Conservation (phyloP, 1,139 yeast genomes). For the Candida sp. region DNA sequence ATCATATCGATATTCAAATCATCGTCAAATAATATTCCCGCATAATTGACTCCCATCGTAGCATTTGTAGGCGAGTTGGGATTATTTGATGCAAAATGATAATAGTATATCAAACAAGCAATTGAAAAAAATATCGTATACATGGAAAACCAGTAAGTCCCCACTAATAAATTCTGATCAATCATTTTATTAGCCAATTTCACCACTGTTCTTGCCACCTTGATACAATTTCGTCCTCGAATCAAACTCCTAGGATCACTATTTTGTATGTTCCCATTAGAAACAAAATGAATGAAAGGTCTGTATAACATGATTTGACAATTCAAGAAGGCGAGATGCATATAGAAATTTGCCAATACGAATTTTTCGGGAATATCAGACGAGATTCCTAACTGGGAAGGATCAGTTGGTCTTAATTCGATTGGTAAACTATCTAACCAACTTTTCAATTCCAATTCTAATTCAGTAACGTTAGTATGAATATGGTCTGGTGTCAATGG, state of each 20-base stretch:
- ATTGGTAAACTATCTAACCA: slow-evolving; percentile 77
- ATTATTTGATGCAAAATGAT: slow-evolving; percentile 53
- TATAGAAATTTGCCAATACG: slow-evolving; percentile 68
- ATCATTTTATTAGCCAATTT: slow-evolving; percentile 83
- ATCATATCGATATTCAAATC: slow-evolving; percentile 66
- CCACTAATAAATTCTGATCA: slow-evolving; percentile 67
- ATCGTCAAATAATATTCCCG: slow-evolving; percentile 52
- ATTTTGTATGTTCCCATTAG: slow-evolving; percentile 38
- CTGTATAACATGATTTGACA: slow-evolving; percentile 84
- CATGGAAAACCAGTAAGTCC: slow-evolving; percentile 92
- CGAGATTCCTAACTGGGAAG: slow-evolving; percentile 20
- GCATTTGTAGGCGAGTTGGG: slow-evolving; percentile 12
- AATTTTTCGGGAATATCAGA: slow-evolving; percentile 53
- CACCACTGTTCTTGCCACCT: slow-evolving; percentile 82
- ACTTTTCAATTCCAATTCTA: slow-evolving; percentile 67
- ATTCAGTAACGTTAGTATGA: slow-evolving; percentile 63
- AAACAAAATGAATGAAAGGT: slow-evolving; percentile 85
- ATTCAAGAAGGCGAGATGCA: slow-evolving; percentile 78
- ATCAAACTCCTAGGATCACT: slow-evolving; percentile 50
- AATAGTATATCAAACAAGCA: slow-evolving; percentile 82
- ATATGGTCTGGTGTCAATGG: slow-evolving; percentile 34
- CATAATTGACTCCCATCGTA: slow-evolving; percentile 35
- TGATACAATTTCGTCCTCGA: slow-evolving; percentile 81
- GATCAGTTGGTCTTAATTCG: slow-evolving; percentile 75
- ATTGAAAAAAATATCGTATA: slow-evolving; percentile 92